Base-by-base conservation (phyloP, 2,329 filamentous ascomycete species). In the Trichoderma polysporum region DNA sequence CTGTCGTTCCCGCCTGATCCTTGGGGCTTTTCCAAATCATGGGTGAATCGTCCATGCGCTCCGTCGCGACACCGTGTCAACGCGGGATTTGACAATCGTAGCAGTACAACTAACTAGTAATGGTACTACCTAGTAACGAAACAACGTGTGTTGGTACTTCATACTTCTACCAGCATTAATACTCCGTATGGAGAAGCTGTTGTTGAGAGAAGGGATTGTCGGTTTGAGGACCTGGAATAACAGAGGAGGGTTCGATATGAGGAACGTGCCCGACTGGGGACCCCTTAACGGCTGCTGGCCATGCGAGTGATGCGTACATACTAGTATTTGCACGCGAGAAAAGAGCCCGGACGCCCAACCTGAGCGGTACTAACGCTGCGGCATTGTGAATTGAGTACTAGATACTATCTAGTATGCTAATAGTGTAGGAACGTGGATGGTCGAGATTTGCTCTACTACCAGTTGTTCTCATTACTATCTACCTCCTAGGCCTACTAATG, bases 301-400 rank as follows among this genome's bases (percentile, higher is more conserved):
- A 64, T 64, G 60, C 60, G 35, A 27, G 50, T 64, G 60, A 63
- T 63, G 58, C 58, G 13, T 47, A 12, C 54, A 45, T 33, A 47
- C 41, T 39, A 39, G 15, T 39, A 39, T 33, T 6, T 19, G 33
- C 31, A 61, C 50, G 47, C 8, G 27, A 54, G 49, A 31, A 41
- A 63, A 35, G 52, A 41, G 27, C 22, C 35, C 13, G 17, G n/a
- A n/a, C n/a, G n/a, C n/a, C n/a, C n/a, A n/a, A n/a, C n/a, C 8
- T 15, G 37, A 45, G 33, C 19, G 22, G 29, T 60, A 19, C 13
- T 22, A 50, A 37, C 19, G 41, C 33, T 41, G 54, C 37, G 41
- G n/a, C 8, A 12, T 45, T 22, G 41, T 2, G 39, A 19, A 45
- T 19, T 3, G n/a, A 22, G n/a, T 45, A 19, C 4, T 15, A 39